Evolutionary conservation across 2,329 filamentous ascomycete genomes (phyloP), one percentile per base, ranked within the genome.

Genomic region (Colletotrichum navitas): DNA sequence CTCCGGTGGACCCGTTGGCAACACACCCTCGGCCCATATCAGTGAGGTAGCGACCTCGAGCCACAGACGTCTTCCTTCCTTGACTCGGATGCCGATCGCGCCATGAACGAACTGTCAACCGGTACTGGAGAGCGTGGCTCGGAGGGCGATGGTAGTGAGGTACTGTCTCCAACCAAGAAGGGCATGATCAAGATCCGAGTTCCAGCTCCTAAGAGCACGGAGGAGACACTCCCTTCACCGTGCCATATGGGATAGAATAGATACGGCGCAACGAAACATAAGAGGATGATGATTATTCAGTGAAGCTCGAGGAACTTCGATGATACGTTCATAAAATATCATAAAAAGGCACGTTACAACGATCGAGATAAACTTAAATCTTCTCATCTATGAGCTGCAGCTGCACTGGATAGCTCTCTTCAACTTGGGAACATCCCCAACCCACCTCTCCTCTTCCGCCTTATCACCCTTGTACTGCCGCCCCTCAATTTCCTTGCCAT

Each of bases 401-500:
- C 94, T 97, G 81, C 96, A 98, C 84, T 98, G 95, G 89, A 97
- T 90, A 43, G 93, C 93, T 75, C 94, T 89, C 81, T 91, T 90
- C 56, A 86, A 86, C 79, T 88, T 90, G 0, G 95, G 95, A 66
- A 97, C 94, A 82, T 98, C 94, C 2, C 93, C 92, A 76, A 91
- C 94, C 85, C 94, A 97, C 74, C 95, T 86, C 76, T 91, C 86
- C 80, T 97, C 95, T 79, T 97, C 93, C 21, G 90, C 89, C 63
- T 83, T 84, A 74, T 96, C 85, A 68, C 89, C 88, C 69, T 85
- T 75, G 85, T 88, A 85, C 74, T 82, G 81, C 76, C 86, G 77
- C 56, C 84, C 82, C 3, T 87, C 81, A 54, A 87, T 83, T 32
- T 79, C 80, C 65, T 81, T 79, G 18, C 87, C 86, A 8, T 86